Evolutionary conservation across 140 eudicot species (phyloP), one percentile per base, ranked within the genome.

Genomic region (Ambrosia hybrid): DNA sequence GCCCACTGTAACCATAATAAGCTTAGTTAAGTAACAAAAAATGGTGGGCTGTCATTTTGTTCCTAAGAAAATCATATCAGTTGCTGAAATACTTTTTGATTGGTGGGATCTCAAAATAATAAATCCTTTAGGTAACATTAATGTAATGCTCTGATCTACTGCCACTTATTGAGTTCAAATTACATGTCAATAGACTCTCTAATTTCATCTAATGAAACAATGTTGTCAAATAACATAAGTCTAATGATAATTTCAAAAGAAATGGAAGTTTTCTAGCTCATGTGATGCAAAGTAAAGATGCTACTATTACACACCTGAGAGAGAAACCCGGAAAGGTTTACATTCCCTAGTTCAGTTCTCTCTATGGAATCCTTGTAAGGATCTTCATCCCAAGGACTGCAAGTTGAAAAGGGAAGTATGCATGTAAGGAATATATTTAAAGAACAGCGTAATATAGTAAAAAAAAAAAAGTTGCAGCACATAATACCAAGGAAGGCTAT

Each of bases 381-480:
- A 79, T 80, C 80, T 67, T 85, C 88, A 57, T 79, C 85, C 96
- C 96, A 93, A 14, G 98, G 97, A 84, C 98, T 93, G 83, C 59
- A 82, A 81, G 51, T 68, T 51, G 12, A 49, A 37, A 81, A 16
- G 51, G 34, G 38, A 51, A 70, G 6, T 63, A 68, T 30, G 34
- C 26, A 70, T 30, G 58, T 71, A 53, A 81, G 39, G 36, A 21
- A 57, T 30, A 30, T 30, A 30, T 30, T 30, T 38, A 14, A 16
- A 9, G 49, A 14, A 9, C 2, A 67, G 12, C 36, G 52, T 1
- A 37, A 13, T 38, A 37, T 45, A 45, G 51, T 9, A 0, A 21
- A 61, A n/a, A 2, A 13, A 17, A 57, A 43, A 10, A 71, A 63
- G 57, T 62, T 46, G 65, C 71, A 71, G 69, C 73, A 53, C 39